Evolutionary conservation across 768 basidiomycete genomes (phyloP), one percentile per base, ranked within the genome.

Genomic region (Lactifluus volemus): DNA sequence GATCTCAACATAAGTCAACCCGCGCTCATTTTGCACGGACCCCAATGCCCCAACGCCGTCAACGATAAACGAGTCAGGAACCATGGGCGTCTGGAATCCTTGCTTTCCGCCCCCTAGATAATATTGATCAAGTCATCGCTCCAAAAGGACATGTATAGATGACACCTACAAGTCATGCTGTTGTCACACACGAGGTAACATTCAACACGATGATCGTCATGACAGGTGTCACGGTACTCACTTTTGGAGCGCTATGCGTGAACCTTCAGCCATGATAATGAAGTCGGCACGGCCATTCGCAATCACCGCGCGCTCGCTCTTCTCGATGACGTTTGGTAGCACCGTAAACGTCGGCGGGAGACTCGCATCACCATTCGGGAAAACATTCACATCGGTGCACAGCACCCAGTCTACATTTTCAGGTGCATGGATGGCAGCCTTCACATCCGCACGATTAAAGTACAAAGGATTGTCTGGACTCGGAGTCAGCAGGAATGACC

Each of bases 251-350:
- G 70, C 72, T 15, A 73, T 71, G 14, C 74, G 67, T 25, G 73
- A 67, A 3, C 88, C 89, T 64, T 88, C 84, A 9, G 88, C 81
- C 51, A 90, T 88, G 32, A 87, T 74, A 59, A 86, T 77, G 66
- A 82, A 90, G 70, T 91, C 88, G 0, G 81, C 84, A 52, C 88
- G 74, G 0, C 88, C 88, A 54, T 90, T 87, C 4, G 82, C 77
- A 57, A 91, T 84, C 12, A 89, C 84, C 2, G 77, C 79, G 55
- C 86, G 76, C 55, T 81, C 73, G 70, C 77, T 88, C 76, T 87
- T 88, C 72, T 88, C 85, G 58, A 91, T 89, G 55, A 88, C 86
- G 63, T 76, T 84, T 5, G 88, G 86, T 5, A 91, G 75, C 29
- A 53, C 85, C 5, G 77, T 81, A 54, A 88, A 76, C 0, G 81